These are phyloP conservation scores for Apostasia shenzhenica DNA, from an alignment of 106 monocot genomes.

Conservation along the genomic window DNA sequence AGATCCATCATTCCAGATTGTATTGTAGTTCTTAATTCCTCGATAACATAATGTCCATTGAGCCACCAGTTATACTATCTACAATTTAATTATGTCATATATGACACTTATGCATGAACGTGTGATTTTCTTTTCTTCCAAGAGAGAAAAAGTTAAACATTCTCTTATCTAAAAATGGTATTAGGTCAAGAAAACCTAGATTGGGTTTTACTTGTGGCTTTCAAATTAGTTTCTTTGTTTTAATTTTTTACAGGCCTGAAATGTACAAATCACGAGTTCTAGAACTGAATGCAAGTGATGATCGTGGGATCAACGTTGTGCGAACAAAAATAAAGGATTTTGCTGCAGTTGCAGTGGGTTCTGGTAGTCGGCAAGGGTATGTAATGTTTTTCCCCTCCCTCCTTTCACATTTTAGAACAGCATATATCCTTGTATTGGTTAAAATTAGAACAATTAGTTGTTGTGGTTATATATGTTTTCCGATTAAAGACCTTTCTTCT, in stretches of 20 bases:
- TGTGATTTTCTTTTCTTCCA: too few relatives aligned
- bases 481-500: too few relatives aligned
- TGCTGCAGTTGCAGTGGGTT: slow-evolving; percentile 95
- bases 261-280: slow-evolving; percentile 84
- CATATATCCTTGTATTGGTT: neutral
- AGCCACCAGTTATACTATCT: too few relatives aligned
- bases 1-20: too few relatives aligned
- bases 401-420: neutral
- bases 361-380: slow-evolving; percentile 57
- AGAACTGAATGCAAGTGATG: slow-evolving; percentile 99
- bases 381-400: neutral
- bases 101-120: too few relatives aligned
- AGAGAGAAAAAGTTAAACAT: too few relatives aligned
- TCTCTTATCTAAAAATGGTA: too few relatives aligned
- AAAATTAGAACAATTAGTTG: neutral
- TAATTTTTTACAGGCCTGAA: slow-evolving; percentile 49
- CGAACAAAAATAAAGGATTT: slow-evolving; percentile 97
- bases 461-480: too few relatives aligned
- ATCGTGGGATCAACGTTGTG: slow-evolving; percentile 97
- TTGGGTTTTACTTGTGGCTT: neutral
- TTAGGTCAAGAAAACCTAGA: too few relatives aligned
- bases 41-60: too few relatives aligned
- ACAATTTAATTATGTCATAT: too few relatives aligned
- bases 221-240: neutral
- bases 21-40: too few relatives aligned